Evolutionary conservation across 352 stramenopile species (phyloP).

Genomic region (Pythium apleroticum): DNA sequence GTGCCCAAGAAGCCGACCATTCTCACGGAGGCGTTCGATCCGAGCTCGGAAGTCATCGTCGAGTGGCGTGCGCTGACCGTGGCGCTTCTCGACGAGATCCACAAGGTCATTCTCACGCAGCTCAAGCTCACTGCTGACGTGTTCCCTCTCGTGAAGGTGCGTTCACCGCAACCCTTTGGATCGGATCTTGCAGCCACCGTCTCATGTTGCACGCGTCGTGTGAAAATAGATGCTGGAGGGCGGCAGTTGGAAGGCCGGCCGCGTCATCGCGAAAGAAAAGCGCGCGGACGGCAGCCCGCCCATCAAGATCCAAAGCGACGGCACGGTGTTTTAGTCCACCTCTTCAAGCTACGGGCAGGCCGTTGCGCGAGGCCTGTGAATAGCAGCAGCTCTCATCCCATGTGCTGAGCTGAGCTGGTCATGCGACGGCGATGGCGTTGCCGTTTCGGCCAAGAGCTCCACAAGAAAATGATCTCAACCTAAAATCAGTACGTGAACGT

Average conservation of each 20-base stretch:
- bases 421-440: neutral
- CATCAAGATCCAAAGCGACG: conserved; percentile 87
- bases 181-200: neutral
- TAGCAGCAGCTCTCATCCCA: neutral
- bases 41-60: conserved; percentile 76
- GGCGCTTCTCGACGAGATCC: conserved; percentile 75
- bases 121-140: conserved; percentile 66
- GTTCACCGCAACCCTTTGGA: neutral
- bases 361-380: neutral
- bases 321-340: conserved; percentile 72
- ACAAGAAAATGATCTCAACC: conserved; percentile 1
- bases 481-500: conserved; percentile 2
- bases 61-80: conserved; percentile 87
- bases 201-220: neutral
- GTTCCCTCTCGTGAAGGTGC: conserved; percentile 85
- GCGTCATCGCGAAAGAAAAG: conserved; percentile 79
- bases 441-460: neutral
- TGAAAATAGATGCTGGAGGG: conserved; percentile 72
- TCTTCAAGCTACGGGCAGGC: neutral
- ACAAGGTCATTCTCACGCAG: conserved; percentile 60
- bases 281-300: conserved; percentile 64
- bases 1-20: conserved; percentile 61
- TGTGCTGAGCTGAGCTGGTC: neutral
- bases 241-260: conserved; percentile 83
- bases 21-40: conserved; percentile 56